A percentile compares a stretch with the other conserved stretches of the same genome.
These are phyloP conservation scores for Aspergillus candidus DNA, from an alignment of 2,329 filamentous ascomycete species.

Conservation along the genomic window DNA sequence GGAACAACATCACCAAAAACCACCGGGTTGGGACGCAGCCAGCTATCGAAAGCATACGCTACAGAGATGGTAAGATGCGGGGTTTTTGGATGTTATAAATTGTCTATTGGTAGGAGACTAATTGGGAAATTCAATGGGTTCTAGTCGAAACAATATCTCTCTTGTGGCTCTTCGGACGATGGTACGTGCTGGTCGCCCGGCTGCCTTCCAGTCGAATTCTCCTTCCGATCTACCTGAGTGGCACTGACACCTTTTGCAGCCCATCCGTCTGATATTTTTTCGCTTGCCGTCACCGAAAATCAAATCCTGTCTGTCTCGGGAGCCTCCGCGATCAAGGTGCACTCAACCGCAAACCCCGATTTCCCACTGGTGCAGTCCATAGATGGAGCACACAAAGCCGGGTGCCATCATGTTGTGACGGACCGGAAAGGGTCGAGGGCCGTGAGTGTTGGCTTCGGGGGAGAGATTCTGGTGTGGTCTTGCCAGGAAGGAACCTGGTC, in stretches of 20 bases:
- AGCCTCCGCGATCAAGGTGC: conserved; percentile 71
- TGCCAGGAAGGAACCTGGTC: conserved; percentile 52
- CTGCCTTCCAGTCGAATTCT: not conserved
- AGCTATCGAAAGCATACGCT: no score
- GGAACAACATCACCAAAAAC: no score
- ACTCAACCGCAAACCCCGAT: conserved; percentile 64
- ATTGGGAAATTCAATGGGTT: conserved; percentile 6
- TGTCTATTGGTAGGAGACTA: not conserved
- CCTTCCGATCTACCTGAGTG: conserved; percentile 8
- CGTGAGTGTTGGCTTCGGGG: conserved; percentile 81
- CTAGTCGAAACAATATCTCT: conserved; percentile 97
- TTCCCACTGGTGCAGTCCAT: conserved; percentile 77
- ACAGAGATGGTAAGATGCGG: conserved; percentile 18
- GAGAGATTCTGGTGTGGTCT: conserved; percentile 79
- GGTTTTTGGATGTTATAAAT: no score
- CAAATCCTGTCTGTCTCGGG: conserved; percentile 79
- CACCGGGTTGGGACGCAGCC: no score
- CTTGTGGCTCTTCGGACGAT: conserved; percentile 82
- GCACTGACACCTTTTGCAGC: conserved; percentile 46
- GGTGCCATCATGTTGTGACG: conserved; percentile 82
- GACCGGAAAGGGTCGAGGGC: conserved; percentile 63
- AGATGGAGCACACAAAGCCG: conserved; percentile 72
- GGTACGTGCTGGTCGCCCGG: conserved; percentile 46
- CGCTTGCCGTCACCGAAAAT: conserved; percentile 66
- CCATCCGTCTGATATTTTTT: conserved; percentile 79